Evolutionary conservation across 257 asterid genomes (phyloP).

Genomic region (Verbascum thapsus): DNA sequence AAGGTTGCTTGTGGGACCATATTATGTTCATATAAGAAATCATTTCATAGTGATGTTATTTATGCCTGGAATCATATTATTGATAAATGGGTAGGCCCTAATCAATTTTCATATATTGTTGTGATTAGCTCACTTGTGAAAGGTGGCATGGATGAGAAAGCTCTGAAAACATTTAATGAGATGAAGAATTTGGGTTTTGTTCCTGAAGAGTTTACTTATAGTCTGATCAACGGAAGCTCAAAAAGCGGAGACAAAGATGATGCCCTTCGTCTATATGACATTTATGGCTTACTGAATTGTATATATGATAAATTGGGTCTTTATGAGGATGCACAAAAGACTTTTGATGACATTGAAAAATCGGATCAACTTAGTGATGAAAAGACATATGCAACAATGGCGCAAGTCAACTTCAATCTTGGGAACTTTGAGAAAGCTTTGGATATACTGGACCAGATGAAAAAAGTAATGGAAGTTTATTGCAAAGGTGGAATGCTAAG

Average conservation of each 20-base stretch:
- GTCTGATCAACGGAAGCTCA: slow-evolving; percentile 67
- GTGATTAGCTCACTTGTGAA: slow-evolving; percentile 76
- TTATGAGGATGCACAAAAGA: slow-evolving; percentile 82
- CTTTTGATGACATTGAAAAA: slow-evolving; percentile 63
- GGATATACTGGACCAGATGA: slow-evolving; percentile 70
- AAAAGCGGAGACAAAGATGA: slow-evolving; percentile 55
- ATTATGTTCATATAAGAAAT: slow-evolving; percentile 84
- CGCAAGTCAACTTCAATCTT: slow-evolving; percentile 82
- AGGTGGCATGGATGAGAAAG: slow-evolving; percentile 64
- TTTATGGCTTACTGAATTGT: slow-evolving; percentile 81
- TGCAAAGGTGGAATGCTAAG: slow-evolving; percentile 75
- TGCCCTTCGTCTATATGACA: slow-evolving; percentile 67
- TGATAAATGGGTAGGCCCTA: slow-evolving; percentile 60
- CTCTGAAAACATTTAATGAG: slow-evolving; percentile 57
- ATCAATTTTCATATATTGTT: slow-evolving; percentile 78
- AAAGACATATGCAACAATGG: slow-evolving; percentile 86
- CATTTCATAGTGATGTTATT: slow-evolving; percentile 60
- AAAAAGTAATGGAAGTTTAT: slow-evolving; percentile 63
- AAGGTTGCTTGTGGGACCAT: slow-evolving; percentile 97
- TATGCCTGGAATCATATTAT: slow-evolving; percentile 69
- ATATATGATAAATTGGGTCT: slow-evolving; percentile 96
- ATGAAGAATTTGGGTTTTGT: slow-evolving; percentile 74
- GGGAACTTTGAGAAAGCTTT: slow-evolving; percentile 72
- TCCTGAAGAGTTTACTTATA: slow-evolving; percentile 93
- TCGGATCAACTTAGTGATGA: slow-evolving; percentile 64